Base-by-base conservation (phyloP, 345 rosid genomes). In the Eucalyptus tenuipes region DNA sequence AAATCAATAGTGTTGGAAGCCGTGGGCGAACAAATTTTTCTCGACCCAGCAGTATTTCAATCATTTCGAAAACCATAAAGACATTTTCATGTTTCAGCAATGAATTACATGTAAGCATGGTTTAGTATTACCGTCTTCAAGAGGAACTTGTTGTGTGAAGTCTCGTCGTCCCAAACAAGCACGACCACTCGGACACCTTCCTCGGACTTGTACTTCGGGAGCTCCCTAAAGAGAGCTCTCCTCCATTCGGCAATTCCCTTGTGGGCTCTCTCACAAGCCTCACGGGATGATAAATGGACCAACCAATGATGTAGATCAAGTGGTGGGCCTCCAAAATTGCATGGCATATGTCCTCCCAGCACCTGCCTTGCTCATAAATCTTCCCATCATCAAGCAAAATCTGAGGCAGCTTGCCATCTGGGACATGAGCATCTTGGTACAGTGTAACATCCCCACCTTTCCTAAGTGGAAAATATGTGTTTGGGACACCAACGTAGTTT, bases 321-420 rank as follows among this genome's bases (percentile, higher is more conserved):
- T 95, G 93, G 80, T 91, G 94, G 71, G 96, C 96, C 87, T 94
- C 95, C 91, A 94, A 48, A 79, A 94, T 94, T 4, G 96, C 95
- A 86, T 95, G 96, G 86, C 95, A 94, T 81, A 94, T 94, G 33
- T 95, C 97, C 90, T 94, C 95, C 96, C 96, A 94, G 24, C 97
- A 94, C 71, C 88, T 91, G 88, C 91, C 90, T 25, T 94, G 96
- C 55, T 89, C 87, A 88, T 71, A 95, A 87, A 88, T 87, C 80
- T 90, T 93, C 57, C 96, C 95, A 68, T 82, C 93, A 44, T 94
- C 95, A 49, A 94, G 96, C 29, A 61, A 49, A 87, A 95, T 94
- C 87, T 94, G 92, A 42, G 97, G 96, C 6, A 93, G 90, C 89
- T 87, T 53, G 55, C 50, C 85, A 11, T 90, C 89, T 27, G 94